phyloP scores from a whole-genome alignment of 177 flowering plant genomes.

The Vitis hybrid region DNA sequence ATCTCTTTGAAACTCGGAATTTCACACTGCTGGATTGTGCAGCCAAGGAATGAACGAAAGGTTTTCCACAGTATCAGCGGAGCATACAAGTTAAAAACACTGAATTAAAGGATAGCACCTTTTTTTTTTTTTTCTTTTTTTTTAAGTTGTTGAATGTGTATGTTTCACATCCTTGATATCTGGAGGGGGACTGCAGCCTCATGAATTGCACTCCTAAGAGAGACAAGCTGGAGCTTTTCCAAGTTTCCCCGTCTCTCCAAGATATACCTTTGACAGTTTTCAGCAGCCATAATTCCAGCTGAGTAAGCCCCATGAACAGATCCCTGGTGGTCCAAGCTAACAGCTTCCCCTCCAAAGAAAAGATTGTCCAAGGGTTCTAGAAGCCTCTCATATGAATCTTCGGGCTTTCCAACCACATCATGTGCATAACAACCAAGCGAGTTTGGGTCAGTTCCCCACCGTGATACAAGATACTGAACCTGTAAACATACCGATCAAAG shows the following conservation, averaged over 20 bases:
- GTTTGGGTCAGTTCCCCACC: constrained; percentile 83
- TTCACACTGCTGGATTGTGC: too few relatives aligned
- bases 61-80: too few relatives aligned
- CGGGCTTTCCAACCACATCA: constrained; percentile 74
- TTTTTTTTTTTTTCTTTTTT: too few relatives aligned
- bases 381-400: constrained; percentile 70
- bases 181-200: constrained; percentile 61
- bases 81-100: too few relatives aligned
- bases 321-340: constrained; percentile 82
- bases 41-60: too few relatives aligned
- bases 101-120: too few relatives aligned
- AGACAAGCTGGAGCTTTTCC: constrained; percentile 34
- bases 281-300: constrained; percentile 72
- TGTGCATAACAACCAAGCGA: constrained; percentile 83
- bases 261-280: constrained; percentile 54
- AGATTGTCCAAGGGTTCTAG: constrained; percentile 66
- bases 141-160: neutral
- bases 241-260: constrained; percentile 37
- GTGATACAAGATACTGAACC: constrained; percentile 84
- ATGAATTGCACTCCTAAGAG: constrained; percentile 33
- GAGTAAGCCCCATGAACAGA: constrained; percentile 91
- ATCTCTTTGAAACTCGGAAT: too few relatives aligned
- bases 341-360: constrained; percentile 93
- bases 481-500: constrained; percentile 22
- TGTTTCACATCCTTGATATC: constrained; percentile 73